A percentile compares a stretch with the other conserved stretches of the same genome.
phyloP scores from a whole-genome alignment of 2,329 filamentous ascomycete genomes.

The Akanthomyces muscarius region DNA sequence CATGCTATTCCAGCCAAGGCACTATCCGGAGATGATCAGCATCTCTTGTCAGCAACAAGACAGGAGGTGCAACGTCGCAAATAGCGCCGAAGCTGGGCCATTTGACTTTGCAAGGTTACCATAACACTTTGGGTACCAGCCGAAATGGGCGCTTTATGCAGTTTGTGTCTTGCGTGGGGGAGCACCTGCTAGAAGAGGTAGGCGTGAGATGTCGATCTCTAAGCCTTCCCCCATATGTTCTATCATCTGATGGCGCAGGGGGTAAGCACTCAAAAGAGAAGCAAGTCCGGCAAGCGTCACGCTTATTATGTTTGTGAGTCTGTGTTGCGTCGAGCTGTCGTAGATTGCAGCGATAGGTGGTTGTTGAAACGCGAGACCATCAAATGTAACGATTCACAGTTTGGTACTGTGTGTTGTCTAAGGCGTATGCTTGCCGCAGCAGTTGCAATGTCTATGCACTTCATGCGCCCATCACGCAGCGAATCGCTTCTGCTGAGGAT shows the following conservation, averaged over 20 bases:
- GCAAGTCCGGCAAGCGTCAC: neutral
- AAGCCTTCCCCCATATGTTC: too few species aligned
- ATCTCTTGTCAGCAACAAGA: neutral
- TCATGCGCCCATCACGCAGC: neutral
- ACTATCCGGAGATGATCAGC: neutral
- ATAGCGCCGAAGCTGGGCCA: neutral
- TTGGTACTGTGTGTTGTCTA: neutral
- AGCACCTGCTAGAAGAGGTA: neutral
- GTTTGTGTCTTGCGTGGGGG: neutral
- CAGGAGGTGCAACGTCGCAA: conserved; percentile 4
- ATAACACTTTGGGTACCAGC: neutral
- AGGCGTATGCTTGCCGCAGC: neutral
- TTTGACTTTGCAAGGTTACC: neutral
- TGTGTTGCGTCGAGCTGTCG: neutral
- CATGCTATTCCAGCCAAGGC: neutral
- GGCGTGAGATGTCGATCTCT: neutral
- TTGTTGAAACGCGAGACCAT: neutral
- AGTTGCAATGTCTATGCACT: neutral
- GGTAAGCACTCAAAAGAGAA: neutral
- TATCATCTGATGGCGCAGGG: neutral
- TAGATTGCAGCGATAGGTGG: neutral
- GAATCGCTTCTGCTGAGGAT: neutral
- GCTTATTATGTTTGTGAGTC: neutral
- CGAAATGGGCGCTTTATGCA: neutral
- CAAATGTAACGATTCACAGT: conserved; percentile 1